A percentile compares a stretch with the other conserved stretches of the same genome.
phyloP scores from a whole-genome alignment of 345 rosid genomes.

The Geranium brycei region DNA sequence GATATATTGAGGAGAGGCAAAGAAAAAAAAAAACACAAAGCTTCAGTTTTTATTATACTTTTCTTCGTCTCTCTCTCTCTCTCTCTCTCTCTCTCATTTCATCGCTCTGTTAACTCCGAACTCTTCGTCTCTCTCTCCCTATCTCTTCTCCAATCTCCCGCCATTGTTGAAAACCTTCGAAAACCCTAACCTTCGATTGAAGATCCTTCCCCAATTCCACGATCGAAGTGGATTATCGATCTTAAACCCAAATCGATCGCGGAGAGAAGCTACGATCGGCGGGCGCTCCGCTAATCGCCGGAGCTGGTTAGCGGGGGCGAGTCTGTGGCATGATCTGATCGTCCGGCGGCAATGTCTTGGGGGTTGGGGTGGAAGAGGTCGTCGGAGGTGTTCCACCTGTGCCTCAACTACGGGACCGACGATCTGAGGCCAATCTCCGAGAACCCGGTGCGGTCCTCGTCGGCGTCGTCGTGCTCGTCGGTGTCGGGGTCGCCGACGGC shows the following conservation, averaged over 20 bases:
- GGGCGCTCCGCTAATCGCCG: constrained; percentile 6
- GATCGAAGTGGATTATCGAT: background rate
- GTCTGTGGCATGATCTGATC: background rate
- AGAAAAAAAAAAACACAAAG: no score
- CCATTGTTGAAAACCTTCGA: background rate
- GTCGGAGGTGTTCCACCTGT: constrained; percentile 64
- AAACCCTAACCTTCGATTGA: background rate
- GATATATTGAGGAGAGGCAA: no score
- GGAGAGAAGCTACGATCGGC: background rate
- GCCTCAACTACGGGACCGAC: constrained; percentile 61
- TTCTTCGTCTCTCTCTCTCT: no score
- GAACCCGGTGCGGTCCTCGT: constrained; percentile 32
- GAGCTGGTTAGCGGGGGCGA: constrained; percentile 15
- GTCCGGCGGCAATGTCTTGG: constrained; percentile 63
- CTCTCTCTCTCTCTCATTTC: no score
- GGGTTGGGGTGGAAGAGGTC: constrained; percentile 95
- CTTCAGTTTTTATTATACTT: no score
- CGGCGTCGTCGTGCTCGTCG: constrained; percentile 22
- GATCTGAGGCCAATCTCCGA: constrained; percentile 26
- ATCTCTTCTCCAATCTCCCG: background rate
- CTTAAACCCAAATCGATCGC: background rate
- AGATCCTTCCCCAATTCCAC: background rate
- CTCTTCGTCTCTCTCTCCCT: background rate
- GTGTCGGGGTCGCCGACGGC: constrained; percentile 24
- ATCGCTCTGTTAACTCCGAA: background rate